Evolutionary conservation across 2,329 filamentous ascomycete genomes (phyloP), one percentile per base, ranked within the genome.

Genomic region (Ceratocystis diversiconidia): DNA sequence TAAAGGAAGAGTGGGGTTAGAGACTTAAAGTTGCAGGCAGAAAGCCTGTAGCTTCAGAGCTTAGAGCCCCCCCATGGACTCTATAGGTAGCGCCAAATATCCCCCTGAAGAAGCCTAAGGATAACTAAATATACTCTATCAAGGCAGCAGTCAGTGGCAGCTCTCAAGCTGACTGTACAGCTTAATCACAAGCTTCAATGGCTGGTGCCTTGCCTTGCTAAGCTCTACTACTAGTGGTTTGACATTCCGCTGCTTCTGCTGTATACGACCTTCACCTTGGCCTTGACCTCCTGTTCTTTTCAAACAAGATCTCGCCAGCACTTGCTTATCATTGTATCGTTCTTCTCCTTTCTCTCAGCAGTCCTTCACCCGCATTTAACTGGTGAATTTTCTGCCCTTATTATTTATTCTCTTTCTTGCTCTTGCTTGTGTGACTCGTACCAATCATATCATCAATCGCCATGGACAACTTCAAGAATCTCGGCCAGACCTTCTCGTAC

Each of bases 401-500:
- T 52, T 25, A 25, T 52, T 63, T 43, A 44, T 52, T 36, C 43
- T 66, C 41, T 63, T 22, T 59, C 28, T 17, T 41, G 19, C 32
- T 61, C 41, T 61, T 61, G 30, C n/a, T 52, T 41, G 60, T 10
- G 19, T 22, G 32, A 36, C 46, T 52, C 25, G 10, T 41, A 41
- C 36, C 36, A 41, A 41, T 15, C 36, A 41, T 5, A 41, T 41
- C 36, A 41, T 41, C 36, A 41, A 43, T 6, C 62, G 50, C 30
- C 62, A 67, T 68, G 66, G 66, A 68, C 28, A 64, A 63, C 55
- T 68, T 68, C 61, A 68, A 68, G 66, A 68, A 64, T 36, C 60
- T 68, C 17, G 64, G 66, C 61, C 66, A 68, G 63, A 68, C 66
- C 61, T 68, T 68, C 61, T 68, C 66, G 66, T 68, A 68, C 50